phyloP scores from a whole-genome alignment of 768 basidiomycete genomes.

The Leccinum disarticulatum region DNA sequence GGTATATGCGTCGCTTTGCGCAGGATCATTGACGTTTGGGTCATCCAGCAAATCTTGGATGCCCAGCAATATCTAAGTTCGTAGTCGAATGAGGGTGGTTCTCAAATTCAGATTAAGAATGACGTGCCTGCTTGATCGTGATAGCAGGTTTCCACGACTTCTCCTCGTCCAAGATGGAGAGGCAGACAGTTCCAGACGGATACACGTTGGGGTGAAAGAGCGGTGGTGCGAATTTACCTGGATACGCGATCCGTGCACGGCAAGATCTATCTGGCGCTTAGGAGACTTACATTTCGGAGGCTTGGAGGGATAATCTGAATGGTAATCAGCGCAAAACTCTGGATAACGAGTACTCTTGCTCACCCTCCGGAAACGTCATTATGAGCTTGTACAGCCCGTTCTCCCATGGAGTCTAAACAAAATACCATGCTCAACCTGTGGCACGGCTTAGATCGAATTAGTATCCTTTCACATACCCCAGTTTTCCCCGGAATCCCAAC shows the following conservation, averaged over 20 bases:
- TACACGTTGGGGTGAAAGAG: slow-evolving; percentile 99
- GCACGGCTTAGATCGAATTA: slow-evolving; percentile 8
- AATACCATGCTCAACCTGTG: slow-evolving; percentile 15
- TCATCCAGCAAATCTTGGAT: slow-evolving; percentile 95
- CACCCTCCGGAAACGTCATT: slow-evolving; percentile 97
- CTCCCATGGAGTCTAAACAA: slow-evolving; percentile 88
- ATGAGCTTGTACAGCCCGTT: slow-evolving; percentile 90
- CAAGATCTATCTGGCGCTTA: not conserved
- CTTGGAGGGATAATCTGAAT: slow-evolving; percentile 88
- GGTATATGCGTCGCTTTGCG: slow-evolving; percentile 97
- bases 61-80: slow-evolving; percentile 81
- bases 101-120: not conserved
- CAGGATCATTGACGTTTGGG: slow-evolving; percentile 96
- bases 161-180: slow-evolving; percentile 97
- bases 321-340: slow-evolving; percentile 10
- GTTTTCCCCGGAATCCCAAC: slow-evolving; percentile 96
- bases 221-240: slow-evolving; percentile 96
- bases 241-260: slow-evolving; percentile 11
- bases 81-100: not conserved
- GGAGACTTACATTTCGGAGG: slow-evolving; percentile 80
- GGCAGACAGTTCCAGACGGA: slow-evolving; percentile 96
- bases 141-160: slow-evolving; percentile 99
- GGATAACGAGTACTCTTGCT: slow-evolving; percentile 6
- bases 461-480: slow-evolving; percentile 54
- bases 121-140: slow-evolving; percentile 91